phyloP scores from a whole-genome alignment of 2,329 filamentous ascomycete genomes.

The Leptosphaerulina australis region DNA sequence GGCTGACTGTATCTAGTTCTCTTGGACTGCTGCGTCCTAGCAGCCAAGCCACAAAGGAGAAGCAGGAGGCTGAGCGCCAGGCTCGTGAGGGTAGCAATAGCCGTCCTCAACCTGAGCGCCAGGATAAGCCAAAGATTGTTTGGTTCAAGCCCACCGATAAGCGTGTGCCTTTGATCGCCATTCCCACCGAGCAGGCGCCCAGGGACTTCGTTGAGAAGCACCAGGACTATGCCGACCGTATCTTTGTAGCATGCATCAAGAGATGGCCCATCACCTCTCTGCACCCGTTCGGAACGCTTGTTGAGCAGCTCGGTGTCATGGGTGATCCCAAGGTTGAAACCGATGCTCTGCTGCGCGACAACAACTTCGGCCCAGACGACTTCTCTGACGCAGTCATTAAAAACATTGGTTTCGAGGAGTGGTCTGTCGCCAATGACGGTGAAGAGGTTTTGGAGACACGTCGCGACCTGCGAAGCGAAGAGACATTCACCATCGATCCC shows the following conservation, averaged over 20 bases:
- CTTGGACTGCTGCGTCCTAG: constrained; percentile 92
- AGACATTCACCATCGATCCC: constrained; percentile 89
- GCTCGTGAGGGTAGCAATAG: constrained; percentile 82
- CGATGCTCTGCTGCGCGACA: constrained; percentile 93
- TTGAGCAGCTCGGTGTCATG: constrained; percentile 96
- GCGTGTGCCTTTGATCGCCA: constrained; percentile 95
- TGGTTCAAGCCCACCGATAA: constrained; percentile 99
- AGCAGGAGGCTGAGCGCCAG: constrained; percentile 94
- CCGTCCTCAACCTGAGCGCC: constrained; percentile 77
- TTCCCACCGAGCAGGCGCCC: constrained; percentile 96
- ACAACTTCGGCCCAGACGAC: constrained; percentile 97
- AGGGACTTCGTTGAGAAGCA: constrained; percentile 98
- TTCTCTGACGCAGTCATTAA: constrained; percentile 96
- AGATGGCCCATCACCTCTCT: constrained; percentile 99
- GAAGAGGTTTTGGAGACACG: constrained; percentile 74
- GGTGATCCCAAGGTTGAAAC: constrained; percentile 97
- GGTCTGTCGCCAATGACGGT: constrained; percentile 83
- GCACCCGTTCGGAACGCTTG: constrained; percentile 95
- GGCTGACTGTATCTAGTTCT: constrained; percentile 60
- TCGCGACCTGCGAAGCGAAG: constrained; percentile 88
- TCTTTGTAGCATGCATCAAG: constrained; percentile 99
- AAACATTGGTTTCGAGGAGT: constrained; percentile 90
- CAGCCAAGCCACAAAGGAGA: constrained; percentile 98
- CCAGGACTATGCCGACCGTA: constrained; percentile 94
- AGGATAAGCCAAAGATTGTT: constrained; percentile 99